Base-by-base conservation (phyloP, 164 flowering plant species). In the Annona squamosa region DNA sequence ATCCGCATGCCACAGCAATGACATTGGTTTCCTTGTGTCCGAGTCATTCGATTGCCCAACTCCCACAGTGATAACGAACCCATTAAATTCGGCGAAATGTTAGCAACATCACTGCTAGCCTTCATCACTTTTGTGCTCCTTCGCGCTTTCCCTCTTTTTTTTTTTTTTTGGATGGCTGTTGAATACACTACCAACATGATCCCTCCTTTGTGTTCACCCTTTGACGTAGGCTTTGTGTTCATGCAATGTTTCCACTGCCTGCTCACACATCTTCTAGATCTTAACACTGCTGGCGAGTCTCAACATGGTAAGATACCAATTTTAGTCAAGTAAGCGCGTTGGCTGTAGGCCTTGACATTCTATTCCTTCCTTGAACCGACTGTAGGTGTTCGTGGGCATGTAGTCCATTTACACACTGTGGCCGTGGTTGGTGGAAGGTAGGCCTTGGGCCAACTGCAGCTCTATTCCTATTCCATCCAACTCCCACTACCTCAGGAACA, bases 151-250 rank as follows among this genome's bases (percentile, higher is more conserved):
- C 37, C 73, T 94, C 63, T 63, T 94, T 76, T 91, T 94, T 76
- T 94, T 94, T 26, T 26, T 26, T 26, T 26, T 26, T n/a, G n/a
- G 87, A 92, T 92, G 97, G 89, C 74, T 65, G 97, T 94, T 63
- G 99, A 94, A 82, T 94, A 92, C 85, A 92, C 99, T 42, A 91
- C 92, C 78, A 80, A 73, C 48, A 94, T 94, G 99, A 78, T 94
- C 3, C 97, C 99, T n/a, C 47, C 89, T 43, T 73, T 87, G 4
- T 83, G 93, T 5, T 89, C 89, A 76, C 97, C 99, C 18, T 94
- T 89, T 76, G 99, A 94, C 83, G 68, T 92, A 66, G 99, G 99
- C 2, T 92, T 94, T 75, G 75, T 84, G 13, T 82, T 79, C 69
- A 94, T 97, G 41, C 77, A 77, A 10, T 62, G 73, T 4, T 80